Conservation (phyloP, 2,329 filamentous ascomycete genomes). For the Fusarium fujikuroi region DNA sequence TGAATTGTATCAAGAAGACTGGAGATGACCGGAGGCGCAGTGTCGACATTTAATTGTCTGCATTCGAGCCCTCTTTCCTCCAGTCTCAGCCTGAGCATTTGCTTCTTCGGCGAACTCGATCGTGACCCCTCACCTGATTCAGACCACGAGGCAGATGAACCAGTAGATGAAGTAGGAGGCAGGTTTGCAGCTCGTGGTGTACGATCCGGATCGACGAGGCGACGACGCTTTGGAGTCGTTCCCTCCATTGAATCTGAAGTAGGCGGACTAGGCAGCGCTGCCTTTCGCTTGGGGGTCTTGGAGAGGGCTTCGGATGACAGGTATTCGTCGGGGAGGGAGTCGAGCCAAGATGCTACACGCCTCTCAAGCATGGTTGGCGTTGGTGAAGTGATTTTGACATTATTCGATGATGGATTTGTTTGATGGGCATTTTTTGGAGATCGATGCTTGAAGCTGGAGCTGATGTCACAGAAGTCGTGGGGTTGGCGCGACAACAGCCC, state of each 20-base stretch:
- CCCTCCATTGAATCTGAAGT: constrained; percentile 1
- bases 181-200: constrained; percentile 1
- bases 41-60: constrained; percentile 1
- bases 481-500: constrained; percentile 14
- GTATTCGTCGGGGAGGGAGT: not conserved
- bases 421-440: not conserved
- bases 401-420: not conserved
- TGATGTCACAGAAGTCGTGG: not conserved
- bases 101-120: constrained; percentile 29
- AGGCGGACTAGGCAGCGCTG: not conserved
- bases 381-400: not conserved
- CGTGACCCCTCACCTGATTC: constrained; percentile 17
- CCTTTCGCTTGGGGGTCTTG: constrained; percentile 3
- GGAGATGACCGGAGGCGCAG: not conserved
- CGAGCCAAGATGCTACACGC: constrained; percentile 3
- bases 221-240: not conserved
- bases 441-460: not conserved
- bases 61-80: constrained; percentile 20
- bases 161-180: not conserved
- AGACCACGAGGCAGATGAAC: constrained; percentile 11
- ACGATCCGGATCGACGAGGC: not conserved
- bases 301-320: not conserved
- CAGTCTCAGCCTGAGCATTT: constrained; percentile 20
- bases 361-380: constrained; percentile 3
- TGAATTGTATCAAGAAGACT: constrained; percentile 13